Conservation (phyloP, 768 basidiomycete species). For the Boletus sp. region DNA sequence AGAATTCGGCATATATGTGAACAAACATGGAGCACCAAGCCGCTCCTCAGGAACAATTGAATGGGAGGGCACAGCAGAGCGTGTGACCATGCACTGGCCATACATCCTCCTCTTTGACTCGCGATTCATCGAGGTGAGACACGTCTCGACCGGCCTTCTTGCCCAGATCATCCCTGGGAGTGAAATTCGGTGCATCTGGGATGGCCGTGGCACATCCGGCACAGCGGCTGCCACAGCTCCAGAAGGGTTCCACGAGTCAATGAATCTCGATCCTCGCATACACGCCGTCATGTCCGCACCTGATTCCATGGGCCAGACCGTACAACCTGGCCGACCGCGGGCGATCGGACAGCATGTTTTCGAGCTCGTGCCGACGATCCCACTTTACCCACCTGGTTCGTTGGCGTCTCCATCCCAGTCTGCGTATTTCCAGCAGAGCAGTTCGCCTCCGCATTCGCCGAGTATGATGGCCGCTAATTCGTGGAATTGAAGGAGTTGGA, state of each 20-base stretch:
- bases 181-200: constrained; percentile 87
- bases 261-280: constrained; percentile 76
- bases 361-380: constrained; percentile 57
- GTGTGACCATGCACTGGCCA: constrained; percentile 85
- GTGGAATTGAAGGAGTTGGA: constrained; percentile 17
- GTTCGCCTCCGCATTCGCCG: constrained; percentile 58
- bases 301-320: constrained; percentile 37
- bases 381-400: constrained; percentile 40
- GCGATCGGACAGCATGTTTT: constrained; percentile 72
- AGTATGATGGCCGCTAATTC: constrained; percentile 32
- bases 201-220: constrained; percentile 58
- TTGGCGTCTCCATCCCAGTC: constrained; percentile 53
- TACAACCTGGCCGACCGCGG: constrained; percentile 40
- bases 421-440: constrained; percentile 51
- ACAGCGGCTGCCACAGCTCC: constrained; percentile 24
- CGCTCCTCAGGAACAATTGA: constrained; percentile 73
- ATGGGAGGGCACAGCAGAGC: constrained; percentile 92
- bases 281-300: constrained; percentile 81
- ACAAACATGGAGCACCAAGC: constrained; percentile 87
- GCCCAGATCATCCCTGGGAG: constrained; percentile 80
- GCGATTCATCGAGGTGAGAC: constrained; percentile 88
- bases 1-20: constrained; percentile 93
- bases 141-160: constrained; percentile 75
- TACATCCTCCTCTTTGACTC: constrained; percentile 86
- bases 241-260: constrained; percentile 38